These are phyloP conservation scores for Metschnikowia borealis DNA, from an alignment of 805 yeast genomes.

Conservation along the genomic window DNA sequence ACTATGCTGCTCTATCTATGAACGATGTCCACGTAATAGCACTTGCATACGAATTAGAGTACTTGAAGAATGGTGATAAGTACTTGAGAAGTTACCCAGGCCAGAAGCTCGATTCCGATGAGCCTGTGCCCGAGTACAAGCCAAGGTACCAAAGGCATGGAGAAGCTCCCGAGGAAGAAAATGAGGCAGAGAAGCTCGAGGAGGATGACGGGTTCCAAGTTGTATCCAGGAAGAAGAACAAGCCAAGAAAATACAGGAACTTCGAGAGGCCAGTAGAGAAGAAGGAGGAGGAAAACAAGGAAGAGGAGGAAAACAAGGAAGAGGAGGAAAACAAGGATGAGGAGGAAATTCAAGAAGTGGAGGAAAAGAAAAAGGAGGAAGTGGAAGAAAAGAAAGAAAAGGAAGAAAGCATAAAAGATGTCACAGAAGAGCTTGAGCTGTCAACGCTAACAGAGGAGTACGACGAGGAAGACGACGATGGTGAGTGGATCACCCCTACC, in stretches of 20 bases:
- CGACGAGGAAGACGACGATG: conserved; percentile 78
- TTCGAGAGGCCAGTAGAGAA: not conserved
- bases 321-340: not conserved
- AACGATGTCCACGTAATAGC: conserved; percentile 94
- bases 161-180: conserved; percentile 6
- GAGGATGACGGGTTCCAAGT: conserved; percentile 24
- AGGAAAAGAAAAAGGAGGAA: not conserved
- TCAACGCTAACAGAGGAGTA: conserved; percentile 41
- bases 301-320: not conserved
- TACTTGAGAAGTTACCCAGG: conserved; percentile 74
- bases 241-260: not conserved
- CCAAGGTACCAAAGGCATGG: not conserved
- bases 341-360: not conserved
- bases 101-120: conserved; percentile 37
- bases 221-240: conserved; percentile 17
- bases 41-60: conserved; percentile 80
- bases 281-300: not conserved
- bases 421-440: not conserved
- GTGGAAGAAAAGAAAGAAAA: not conserved
- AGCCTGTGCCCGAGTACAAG: conserved; percentile 4
- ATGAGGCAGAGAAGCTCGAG: conserved; percentile 7
- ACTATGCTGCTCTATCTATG: conserved; percentile 76
- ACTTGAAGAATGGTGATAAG: conserved; percentile 68
- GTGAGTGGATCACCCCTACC: conserved; percentile 90
- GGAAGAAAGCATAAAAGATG: not conserved